phyloP scores from a whole-genome alignment of 352 stramenopile species.

The Pythium plurisporium region DNA sequence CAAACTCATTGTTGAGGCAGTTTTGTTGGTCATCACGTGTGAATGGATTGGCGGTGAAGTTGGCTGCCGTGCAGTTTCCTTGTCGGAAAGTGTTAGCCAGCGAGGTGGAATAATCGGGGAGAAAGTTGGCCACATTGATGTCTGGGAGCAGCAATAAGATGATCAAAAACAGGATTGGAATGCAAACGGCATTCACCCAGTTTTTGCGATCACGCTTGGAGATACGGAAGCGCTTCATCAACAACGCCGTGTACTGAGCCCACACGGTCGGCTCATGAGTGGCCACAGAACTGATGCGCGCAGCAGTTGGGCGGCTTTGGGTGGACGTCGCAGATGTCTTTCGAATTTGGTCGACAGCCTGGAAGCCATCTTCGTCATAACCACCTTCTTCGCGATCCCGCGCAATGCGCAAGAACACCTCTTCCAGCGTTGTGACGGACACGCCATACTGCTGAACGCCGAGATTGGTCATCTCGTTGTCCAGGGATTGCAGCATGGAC shows the following conservation, averaged over 20 bases:
- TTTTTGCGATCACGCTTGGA: slow-evolving; percentile 37
- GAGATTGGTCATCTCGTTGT: slow-evolving; percentile 32
- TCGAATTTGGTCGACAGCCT: slow-evolving; percentile 55
- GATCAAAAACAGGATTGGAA: slow-evolving; percentile 42
- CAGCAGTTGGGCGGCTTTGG: slow-evolving; percentile 26
- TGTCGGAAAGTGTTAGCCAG: slow-evolving; percentile 21
- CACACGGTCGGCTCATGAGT: slow-evolving; percentile 28
- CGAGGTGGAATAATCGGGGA: slow-evolving; percentile 32
- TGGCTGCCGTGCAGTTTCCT: slow-evolving; percentile 16
- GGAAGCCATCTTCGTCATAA: slow-evolving; percentile 62
- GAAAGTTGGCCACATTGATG: slow-evolving; percentile 44
- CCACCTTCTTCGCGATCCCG: slow-evolving; percentile 21
- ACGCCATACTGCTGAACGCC: slow-evolving; percentile 90
- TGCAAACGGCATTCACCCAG: slow-evolving; percentile 32
- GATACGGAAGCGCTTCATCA: slow-evolving; percentile 40
- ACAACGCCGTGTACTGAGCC: slow-evolving; percentile 28
- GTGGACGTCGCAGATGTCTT: slow-evolving; percentile 35
- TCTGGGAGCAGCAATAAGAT: slow-evolving; percentile 29
- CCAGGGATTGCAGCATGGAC: slow-evolving; percentile 83
- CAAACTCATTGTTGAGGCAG: slow-evolving; percentile 19
- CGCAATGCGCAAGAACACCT: slow-evolving; percentile 90
- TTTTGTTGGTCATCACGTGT: not conserved
- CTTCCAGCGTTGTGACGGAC: slow-evolving; percentile 96
- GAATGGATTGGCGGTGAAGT: slow-evolving; percentile 26
- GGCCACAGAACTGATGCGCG: slow-evolving; percentile 46